Evolutionary conservation across 75 land plant species (phyloP).

Genomic region (Pseudotsuga menziesii): DNA sequence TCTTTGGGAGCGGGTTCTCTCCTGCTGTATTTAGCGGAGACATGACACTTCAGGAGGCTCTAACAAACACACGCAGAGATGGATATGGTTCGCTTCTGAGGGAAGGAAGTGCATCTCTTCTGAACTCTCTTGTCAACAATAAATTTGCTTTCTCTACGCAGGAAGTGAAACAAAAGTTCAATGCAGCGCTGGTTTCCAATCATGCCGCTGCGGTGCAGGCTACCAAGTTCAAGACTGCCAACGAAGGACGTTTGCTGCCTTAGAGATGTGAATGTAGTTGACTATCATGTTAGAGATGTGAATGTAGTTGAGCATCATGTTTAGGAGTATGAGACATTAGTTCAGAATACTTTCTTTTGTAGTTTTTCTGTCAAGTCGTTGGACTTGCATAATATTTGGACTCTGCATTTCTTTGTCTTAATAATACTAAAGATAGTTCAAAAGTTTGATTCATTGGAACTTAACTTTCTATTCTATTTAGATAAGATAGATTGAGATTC

Average conservation of each 20-base stretch:
- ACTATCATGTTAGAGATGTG: neutral
- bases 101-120: conserved; percentile 60
- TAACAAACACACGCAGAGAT: conserved; percentile 43
- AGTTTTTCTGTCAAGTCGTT: too few species aligned
- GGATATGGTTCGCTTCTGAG: conserved; percentile 42
- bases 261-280: conserved; percentile 3
- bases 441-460: too few species aligned
- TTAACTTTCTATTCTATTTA: too few species aligned
- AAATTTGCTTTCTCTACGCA: conserved; percentile 42
- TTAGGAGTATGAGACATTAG: too few species aligned
- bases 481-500: too few species aligned
- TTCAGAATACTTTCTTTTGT: too few species aligned
- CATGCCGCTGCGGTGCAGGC: conserved; percentile 70
- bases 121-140: conserved; percentile 44
- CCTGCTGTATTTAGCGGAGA: conserved; percentile 18
- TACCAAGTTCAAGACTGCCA: conserved; percentile 62
- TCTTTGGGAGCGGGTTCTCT: conserved; percentile 19
- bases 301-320: too few species aligned
- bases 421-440: too few species aligned
- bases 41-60: conserved; percentile 36
- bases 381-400: too few species aligned
- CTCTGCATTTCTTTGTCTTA: too few species aligned
- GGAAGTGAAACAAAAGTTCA: conserved; percentile 44
- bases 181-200: conserved; percentile 39
- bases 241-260: conserved; percentile 44